Evolutionary conservation across 352 stramenopile genomes (phyloP), one percentile per base, ranked within the genome.

Genomic region (Phytophthora tentaculata): DNA sequence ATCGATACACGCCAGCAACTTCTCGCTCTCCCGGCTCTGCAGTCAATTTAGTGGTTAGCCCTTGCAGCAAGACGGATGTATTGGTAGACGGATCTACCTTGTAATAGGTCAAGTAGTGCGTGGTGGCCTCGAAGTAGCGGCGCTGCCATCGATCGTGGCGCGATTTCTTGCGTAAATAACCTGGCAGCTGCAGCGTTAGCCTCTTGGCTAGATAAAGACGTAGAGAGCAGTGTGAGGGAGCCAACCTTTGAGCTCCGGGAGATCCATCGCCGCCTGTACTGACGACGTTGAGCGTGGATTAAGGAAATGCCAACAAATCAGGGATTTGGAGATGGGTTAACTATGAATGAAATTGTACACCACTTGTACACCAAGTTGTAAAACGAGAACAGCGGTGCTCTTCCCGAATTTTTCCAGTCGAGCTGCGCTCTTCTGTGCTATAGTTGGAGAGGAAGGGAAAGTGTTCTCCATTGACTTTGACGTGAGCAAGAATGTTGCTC

Each of bases 61-160:
- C 20, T 26, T 20, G 26, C 49, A 41, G 22, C 49, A 39, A 43
- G 3, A n/a, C 17, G 5, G 3, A 55, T 14, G 16, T 16, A 43
- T 55, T 39, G 14, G 16, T 16, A 55, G 26, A 24, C 29, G 53
- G n/a, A 55, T 55, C 26, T 39, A 97, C 90, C 90, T 99, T 99
- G 83, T 99, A 99, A 81, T 99, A 99, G 12, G 97, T 98, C 24
- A 99, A 81, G 76, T 98, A 98, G 80, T 98, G 93, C 50, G 96
- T 98, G 58, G 98, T 98, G 17, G 94, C 98, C 83, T 99, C 97
- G 73, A 99, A 99, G 83, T 98, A 99, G 54, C 97, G 90, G 53
- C 95, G 96, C 74, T 99, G 97, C 97, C 96, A 98, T 43, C 90
- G 88, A 41, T 95, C 89, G 69, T 97, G 88, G 55, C 92, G 90